These are phyloP conservation scores for Stephania cephalantha DNA, from an alignment of 164 flowering plant species.

Conservation along the genomic window DNA sequence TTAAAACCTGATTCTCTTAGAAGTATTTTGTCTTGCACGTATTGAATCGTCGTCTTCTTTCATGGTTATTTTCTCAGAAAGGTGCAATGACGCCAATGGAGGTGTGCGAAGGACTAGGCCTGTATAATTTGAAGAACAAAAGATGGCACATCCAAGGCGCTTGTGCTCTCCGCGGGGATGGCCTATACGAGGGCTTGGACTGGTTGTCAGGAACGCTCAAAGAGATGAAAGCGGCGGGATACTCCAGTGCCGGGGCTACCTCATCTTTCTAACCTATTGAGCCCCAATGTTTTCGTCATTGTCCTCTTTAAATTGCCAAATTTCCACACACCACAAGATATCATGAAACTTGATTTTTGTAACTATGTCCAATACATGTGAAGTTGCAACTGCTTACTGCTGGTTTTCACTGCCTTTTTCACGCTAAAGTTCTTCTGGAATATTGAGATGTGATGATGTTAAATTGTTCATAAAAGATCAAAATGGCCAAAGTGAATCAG, in stretches of 20 bases:
- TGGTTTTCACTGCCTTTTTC: neutral
- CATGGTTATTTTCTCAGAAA: conserved; percentile 35
- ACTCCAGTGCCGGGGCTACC: conserved; percentile 52
- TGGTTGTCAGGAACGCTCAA: conserved; percentile 86
- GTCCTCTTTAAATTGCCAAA: neutral
- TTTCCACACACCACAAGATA: neutral
- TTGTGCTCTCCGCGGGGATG: conserved; percentile 89
- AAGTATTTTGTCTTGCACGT: neutral
- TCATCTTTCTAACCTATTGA: conserved; percentile 35
- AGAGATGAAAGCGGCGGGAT: conserved; percentile 67
- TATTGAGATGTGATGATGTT: neutral
- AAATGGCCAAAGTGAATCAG: neutral
- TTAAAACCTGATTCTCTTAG: neutral
- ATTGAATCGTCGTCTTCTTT: neutral
- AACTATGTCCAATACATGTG: neutral
- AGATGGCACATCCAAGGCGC: conserved; percentile 98
- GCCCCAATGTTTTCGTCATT: neutral
- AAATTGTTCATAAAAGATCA: neutral
- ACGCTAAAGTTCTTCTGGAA: neutral
- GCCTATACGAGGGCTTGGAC: conserved; percentile 94
- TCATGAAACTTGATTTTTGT: conserved; percentile 2
- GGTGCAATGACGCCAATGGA: conserved; percentile 98
- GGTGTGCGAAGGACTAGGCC: conserved; percentile 90
- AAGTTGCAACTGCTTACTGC: neutral
- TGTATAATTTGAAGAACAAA: conserved; percentile 78